Conservation (phyloP, 2,329 filamentous ascomycete genomes). For the Aspergillus bombycis region DNA sequence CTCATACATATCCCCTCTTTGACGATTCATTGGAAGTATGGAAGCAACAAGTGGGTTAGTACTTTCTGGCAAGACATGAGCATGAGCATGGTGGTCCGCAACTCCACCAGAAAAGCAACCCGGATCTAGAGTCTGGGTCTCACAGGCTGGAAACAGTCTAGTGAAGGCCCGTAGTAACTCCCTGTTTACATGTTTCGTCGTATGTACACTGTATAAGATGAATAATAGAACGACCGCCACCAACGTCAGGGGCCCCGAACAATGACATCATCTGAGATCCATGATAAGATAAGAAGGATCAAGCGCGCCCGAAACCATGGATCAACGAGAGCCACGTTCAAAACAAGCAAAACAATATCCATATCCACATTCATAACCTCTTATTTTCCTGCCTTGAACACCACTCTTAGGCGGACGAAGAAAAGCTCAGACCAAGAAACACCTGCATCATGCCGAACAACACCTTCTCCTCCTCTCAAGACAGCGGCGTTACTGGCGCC, state of each 20-base stretch:
- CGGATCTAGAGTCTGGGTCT: no score
- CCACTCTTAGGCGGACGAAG: background rate
- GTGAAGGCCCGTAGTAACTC: no score
- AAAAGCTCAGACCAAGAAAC: background rate
- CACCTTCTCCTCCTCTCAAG: slow-evolving; percentile 22
- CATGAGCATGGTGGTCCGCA: no score
- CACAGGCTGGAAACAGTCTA: no score
- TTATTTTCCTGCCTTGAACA: background rate
- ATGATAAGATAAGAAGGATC: background rate
- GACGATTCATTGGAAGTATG: no score
- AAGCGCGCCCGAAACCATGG: background rate
- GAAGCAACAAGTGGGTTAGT: no score
- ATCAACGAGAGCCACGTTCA: background rate
- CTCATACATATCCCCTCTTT: no score
- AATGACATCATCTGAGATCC: background rate
- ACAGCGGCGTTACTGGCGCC: slow-evolving; percentile 53
- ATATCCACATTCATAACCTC: background rate
- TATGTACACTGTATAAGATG: no score
- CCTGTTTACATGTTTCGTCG: no score
- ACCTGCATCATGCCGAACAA: slow-evolving; percentile 7
- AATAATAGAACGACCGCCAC: background rate
- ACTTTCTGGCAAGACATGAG: no score
- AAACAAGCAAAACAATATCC: background rate
- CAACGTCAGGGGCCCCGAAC: background rate
- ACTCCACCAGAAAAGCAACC: no score